phyloP scores from a whole-genome alignment of 2,329 filamentous ascomycete genomes.

The Trichoderma citrinoviride region DNA sequence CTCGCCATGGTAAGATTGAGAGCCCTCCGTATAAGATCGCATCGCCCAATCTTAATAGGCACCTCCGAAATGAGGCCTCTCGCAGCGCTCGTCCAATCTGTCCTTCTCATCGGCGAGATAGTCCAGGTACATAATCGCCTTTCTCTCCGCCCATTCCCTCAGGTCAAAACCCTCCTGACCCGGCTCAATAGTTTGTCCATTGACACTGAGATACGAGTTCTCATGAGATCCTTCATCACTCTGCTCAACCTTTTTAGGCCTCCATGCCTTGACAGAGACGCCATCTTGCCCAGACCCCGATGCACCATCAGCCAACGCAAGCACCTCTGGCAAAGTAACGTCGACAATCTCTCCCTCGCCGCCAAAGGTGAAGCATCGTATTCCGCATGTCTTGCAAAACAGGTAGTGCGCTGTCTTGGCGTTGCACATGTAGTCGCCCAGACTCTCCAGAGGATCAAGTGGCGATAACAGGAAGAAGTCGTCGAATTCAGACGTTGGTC shows the following conservation, averaged over 20 bases:
- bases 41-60: slow-evolving; percentile 22
- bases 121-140: slow-evolving; percentile 32
- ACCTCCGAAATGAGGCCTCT: slow-evolving; percentile 24
- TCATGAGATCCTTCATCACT: slow-evolving; percentile 12
- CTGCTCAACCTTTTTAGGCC: slow-evolving; percentile 28
- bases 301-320: slow-evolving; percentile 4
- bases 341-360: slow-evolving; percentile 35
- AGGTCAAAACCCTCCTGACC: slow-evolving; percentile 40
- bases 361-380: slow-evolving; percentile 42
- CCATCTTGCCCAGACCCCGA: slow-evolving; percentile 15
- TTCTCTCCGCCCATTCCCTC: slow-evolving; percentile 37
- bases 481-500: slow-evolving; percentile 34
- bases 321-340: slow-evolving; percentile 26
- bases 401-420: slow-evolving; percentile 39
- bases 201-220: slow-evolving; percentile 39
- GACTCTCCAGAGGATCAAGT: slow-evolving; percentile 34
- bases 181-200: slow-evolving; percentile 38
- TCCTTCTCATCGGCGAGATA: slow-evolving; percentile 19
- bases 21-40: background rate
- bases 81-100: slow-evolving; percentile 8
- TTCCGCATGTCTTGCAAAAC: slow-evolving; percentile 48
- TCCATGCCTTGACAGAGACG: slow-evolving; percentile 34
- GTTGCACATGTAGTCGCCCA: slow-evolving; percentile 43
- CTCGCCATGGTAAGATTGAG: background rate
- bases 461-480: slow-evolving; percentile 50